These are phyloP conservation scores for Gentiana macrophylla DNA, from an alignment of 257 asterid species.

Conservation along the genomic window DNA sequence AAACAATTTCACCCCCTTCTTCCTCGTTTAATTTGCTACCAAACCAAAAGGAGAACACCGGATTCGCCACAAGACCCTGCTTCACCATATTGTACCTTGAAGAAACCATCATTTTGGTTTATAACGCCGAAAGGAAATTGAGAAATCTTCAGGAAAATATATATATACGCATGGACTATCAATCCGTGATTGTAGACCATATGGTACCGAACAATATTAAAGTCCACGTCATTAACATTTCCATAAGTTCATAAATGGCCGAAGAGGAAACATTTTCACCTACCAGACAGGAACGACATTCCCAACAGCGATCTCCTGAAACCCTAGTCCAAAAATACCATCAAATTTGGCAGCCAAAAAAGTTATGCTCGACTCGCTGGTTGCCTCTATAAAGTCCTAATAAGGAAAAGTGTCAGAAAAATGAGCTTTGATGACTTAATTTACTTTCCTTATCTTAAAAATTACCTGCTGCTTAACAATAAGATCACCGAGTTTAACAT, in stretches of 20 bases:
- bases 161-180: not conserved
- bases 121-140: constrained; percentile 3
- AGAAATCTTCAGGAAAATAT: not conserved
- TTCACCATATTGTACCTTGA: constrained; percentile 74
- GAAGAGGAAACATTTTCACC: constrained; percentile 6
- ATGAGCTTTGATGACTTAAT: not conserved
- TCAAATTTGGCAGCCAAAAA: constrained; percentile 88
- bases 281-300: constrained; percentile 82
- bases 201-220: too few relatives aligned
- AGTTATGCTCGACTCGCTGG: constrained; percentile 72
- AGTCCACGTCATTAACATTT: not conserved
- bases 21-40: constrained; percentile 49
- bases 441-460: constrained; percentile 4
- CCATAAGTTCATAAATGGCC: not conserved
- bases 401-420: constrained; percentile 9
- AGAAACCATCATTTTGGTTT: too few relatives aligned
- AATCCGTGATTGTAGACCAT: not conserved
- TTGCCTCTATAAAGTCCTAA: constrained; percentile 83
- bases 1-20: constrained; percentile 81
- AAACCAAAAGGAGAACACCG: constrained; percentile 81
- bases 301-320: constrained; percentile 82
- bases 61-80: constrained; percentile 61
- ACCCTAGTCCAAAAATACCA: constrained; percentile 94
- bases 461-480: constrained; percentile 63
- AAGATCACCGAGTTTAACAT: constrained; percentile 50